Conservation (phyloP, 495 filamentous ascomycete genomes). For the Penicillium coprophilum region DNA sequence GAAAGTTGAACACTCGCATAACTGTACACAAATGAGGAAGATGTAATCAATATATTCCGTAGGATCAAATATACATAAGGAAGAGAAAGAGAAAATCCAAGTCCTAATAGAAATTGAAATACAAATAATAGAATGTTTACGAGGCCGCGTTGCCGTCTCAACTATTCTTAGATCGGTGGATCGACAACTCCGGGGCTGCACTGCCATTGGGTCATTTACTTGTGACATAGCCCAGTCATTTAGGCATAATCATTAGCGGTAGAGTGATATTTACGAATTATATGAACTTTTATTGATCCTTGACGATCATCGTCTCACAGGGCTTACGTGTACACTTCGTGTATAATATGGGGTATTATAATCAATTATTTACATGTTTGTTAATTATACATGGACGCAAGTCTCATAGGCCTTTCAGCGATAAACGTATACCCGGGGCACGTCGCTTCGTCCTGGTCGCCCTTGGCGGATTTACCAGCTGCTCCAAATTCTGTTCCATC, state of each 20-base stretch:
- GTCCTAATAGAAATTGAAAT: too few species aligned
- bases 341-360: constrained; percentile 8
- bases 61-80: constrained; percentile 11
- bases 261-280: not conserved
- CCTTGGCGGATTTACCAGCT: constrained; percentile 30
- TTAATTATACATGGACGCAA: constrained; percentile 11
- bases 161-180: constrained; percentile 38
- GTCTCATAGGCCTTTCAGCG: constrained; percentile 5
- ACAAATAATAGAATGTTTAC: constrained; percentile 13
- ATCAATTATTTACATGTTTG: constrained; percentile 10
- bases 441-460: constrained; percentile 18
- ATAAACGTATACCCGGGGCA: constrained; percentile 9
- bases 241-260: not conserved
- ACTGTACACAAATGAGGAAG: constrained; percentile 8
- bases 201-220: constrained; percentile 12
- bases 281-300: not conserved
- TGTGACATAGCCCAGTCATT: constrained; percentile 1
- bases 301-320: not conserved
- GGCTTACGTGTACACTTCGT: not conserved
- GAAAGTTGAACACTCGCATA: constrained; percentile 34
- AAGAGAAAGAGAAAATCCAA: constrained; percentile 5
- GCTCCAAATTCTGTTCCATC: constrained; percentile 14
- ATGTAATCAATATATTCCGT: constrained; percentile 3
- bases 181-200: constrained; percentile 6
- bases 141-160: constrained; percentile 39